These are phyloP conservation scores for Wallacemonas sp. DNA, from an alignment of 208 protist species.

Conservation along the genomic window DNA sequence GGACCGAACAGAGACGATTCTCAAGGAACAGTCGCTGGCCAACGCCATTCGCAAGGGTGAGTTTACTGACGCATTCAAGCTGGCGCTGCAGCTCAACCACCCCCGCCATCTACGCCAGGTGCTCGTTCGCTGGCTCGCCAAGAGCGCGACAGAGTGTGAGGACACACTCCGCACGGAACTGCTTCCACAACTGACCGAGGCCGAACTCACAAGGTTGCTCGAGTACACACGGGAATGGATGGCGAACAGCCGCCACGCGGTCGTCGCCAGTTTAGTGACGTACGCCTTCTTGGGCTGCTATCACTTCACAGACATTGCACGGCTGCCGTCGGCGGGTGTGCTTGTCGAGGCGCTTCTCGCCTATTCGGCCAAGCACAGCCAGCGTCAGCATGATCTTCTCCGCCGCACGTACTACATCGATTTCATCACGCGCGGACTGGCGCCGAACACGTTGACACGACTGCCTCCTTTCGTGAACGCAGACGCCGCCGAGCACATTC, in stretches of 20 bases:
- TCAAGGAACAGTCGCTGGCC: slow-evolving; percentile 84
- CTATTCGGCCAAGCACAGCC: slow-evolving; percentile 85
- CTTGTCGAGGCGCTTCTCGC: slow-evolving; percentile 86
- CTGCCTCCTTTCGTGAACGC: slow-evolving; percentile 53
- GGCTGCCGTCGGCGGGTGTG: slow-evolving; percentile 48
- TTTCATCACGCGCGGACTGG: slow-evolving; percentile 69
- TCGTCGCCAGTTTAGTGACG: slow-evolving; percentile 76
- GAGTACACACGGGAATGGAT: slow-evolving; percentile 92
- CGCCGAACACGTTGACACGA: slow-evolving; percentile 60
- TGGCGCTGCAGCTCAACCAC: slow-evolving; percentile 86
- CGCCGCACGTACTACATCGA: slow-evolving; percentile 90
- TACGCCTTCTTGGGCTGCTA: slow-evolving; percentile 57
- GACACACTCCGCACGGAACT: slow-evolving; percentile 50
- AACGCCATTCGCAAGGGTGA: slow-evolving; percentile 80
- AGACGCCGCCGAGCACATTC: background rate
- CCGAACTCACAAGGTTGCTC: slow-evolving; percentile 73
- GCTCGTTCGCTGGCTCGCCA: slow-evolving; percentile 67
- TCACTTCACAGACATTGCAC: slow-evolving; percentile 64
- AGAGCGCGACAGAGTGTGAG: slow-evolving; percentile 64
- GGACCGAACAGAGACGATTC: slow-evolving; percentile 63
- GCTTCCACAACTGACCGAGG: slow-evolving; percentile 51
- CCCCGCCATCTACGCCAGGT: slow-evolving; percentile 87
- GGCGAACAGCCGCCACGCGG: slow-evolving; percentile 83
- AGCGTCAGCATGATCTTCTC: slow-evolving; percentile 79
- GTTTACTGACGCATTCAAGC: slow-evolving; percentile 77